Conservation (phyloP, 2,329 filamentous ascomycete genomes). For the Emmonsiellopsis sp. region DNA sequence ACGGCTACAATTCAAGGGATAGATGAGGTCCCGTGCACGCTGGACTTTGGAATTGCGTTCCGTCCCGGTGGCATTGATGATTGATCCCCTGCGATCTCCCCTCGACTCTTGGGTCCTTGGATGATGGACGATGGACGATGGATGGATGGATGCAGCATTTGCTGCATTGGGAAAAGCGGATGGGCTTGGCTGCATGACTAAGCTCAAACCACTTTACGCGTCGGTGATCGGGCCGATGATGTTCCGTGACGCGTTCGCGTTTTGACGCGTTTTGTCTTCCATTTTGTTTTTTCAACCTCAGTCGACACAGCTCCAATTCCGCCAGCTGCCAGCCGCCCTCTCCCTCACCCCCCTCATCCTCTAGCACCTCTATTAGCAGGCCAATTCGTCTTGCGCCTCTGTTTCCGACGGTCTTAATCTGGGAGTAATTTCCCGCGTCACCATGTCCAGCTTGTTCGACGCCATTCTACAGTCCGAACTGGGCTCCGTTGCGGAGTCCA, state of each 20-base stretch:
- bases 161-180: not conserved
- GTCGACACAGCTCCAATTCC: conserved; percentile 9
- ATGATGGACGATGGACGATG: no score
- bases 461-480: conserved; percentile 33
- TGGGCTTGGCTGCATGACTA: not conserved
- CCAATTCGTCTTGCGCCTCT: not conserved
- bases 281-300: not conserved
- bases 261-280: conserved; percentile 1
- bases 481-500: conserved; percentile 23
- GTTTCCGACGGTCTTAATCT: not conserved
- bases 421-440: conserved; percentile 3
- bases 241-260: conserved; percentile 1
- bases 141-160: not conserved
- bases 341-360: not conserved
- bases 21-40: no score
- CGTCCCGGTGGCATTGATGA: no score
- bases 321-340: conserved; percentile 12
- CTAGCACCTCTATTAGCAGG: not conserved
- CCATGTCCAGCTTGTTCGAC: conserved; percentile 34
- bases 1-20: no score
- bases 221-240: not conserved
- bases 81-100: no score
- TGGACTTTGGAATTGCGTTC: no score
- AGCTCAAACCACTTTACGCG: conserved; percentile 6
- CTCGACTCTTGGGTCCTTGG: no score